Evolutionary conservation across 148 eudicot genomes (phyloP).

Genomic region (Chenopodium suecicum): DNA sequence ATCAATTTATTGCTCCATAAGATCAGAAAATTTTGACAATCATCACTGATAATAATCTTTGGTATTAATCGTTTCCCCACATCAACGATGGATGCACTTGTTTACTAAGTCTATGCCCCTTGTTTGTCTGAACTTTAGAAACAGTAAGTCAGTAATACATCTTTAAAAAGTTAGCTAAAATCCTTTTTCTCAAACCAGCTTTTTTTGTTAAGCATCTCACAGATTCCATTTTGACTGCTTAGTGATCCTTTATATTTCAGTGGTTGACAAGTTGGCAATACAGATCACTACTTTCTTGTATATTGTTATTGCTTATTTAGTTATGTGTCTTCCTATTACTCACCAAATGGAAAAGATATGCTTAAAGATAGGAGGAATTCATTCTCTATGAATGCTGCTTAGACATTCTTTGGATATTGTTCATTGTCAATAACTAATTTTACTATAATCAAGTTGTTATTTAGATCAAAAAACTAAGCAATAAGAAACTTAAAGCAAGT

Average conservation of each 20-base stretch:
- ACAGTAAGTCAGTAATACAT: not conserved
- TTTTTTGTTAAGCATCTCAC: not conserved
- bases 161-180: not conserved
- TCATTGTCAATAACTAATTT: not conserved
- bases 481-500: too few species aligned
- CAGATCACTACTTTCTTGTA: not conserved
- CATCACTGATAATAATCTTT: not conserved
- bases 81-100: not conserved
- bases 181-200: not conserved
- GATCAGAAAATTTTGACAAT: not conserved
- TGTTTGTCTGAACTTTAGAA: not conserved
- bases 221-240: not conserved
- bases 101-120: not conserved
- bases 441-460: too few species aligned
- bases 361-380: not conserved
- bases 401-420: not conserved
- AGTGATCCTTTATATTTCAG: not conserved
- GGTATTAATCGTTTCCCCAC: not conserved
- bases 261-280: not conserved
- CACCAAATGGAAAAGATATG: not conserved
- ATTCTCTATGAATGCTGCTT: not conserved
- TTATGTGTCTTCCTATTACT: not conserved
- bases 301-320: too few species aligned
- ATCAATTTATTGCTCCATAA: not conserved
- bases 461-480: too few species aligned